Evolutionary conservation across 805 yeast species (phyloP).

Genomic region (Candida anglica): DNA sequence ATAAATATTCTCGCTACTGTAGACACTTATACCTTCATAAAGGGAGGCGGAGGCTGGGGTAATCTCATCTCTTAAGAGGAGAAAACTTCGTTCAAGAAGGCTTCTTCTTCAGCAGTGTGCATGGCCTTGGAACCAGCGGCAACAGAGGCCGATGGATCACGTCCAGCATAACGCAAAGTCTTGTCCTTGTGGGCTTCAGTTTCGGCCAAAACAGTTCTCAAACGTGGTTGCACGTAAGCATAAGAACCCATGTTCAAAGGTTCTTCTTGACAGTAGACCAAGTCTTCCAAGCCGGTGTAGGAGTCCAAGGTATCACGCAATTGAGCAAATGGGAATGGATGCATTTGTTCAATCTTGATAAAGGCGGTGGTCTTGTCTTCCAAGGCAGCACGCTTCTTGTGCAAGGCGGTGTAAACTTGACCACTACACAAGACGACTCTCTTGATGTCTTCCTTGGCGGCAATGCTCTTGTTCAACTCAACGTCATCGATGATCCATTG

Average conservation of each 20-base stretch:
- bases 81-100: slow-evolving; percentile 78
- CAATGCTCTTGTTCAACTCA: slow-evolving; percentile 76
- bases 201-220: slow-evolving; percentile 70
- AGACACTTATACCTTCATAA: no score
- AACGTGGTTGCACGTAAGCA: slow-evolving; percentile 78
- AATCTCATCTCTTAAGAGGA: no score
- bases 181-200: slow-evolving; percentile 62
- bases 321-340: slow-evolving; percentile 98
- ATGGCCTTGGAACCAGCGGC: slow-evolving; percentile 94
- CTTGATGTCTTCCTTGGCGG: slow-evolving; percentile 77
- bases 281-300: slow-evolving; percentile 80
- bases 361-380: slow-evolving; percentile 83
- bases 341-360: slow-evolving; percentile 87
- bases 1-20: no score
- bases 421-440: slow-evolving; percentile 83
- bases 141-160: slow-evolving; percentile 97
- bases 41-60: no score
- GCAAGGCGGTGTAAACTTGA: slow-evolving; percentile 91
- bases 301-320: slow-evolving; percentile 76
- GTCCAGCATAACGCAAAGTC: slow-evolving; percentile 82
- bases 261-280: slow-evolving; percentile 98
- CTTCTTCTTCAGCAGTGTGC: slow-evolving; percentile 86
- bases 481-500: slow-evolving; percentile 94
- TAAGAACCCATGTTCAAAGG: slow-evolving; percentile 96
- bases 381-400: slow-evolving; percentile 78